phyloP scores from a whole-genome alignment of 495 filamentous ascomycete species.

The Aspergillus bridgeri region DNA sequence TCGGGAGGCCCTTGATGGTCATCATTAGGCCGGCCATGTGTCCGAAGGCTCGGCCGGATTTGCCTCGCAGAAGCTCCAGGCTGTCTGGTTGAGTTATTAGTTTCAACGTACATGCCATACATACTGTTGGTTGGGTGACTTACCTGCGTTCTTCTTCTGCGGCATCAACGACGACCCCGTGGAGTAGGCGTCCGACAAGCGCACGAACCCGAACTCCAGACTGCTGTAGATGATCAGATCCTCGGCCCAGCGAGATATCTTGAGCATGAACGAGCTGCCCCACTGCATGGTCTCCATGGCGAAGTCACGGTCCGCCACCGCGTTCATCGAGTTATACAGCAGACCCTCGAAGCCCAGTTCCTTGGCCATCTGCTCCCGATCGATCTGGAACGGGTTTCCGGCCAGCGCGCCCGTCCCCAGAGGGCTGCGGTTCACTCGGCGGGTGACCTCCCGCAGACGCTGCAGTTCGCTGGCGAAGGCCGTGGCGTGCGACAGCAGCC shows the following conservation, averaged over 20 bases:
- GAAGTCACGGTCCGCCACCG: constrained; percentile 84
- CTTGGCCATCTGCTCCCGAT: constrained; percentile 80
- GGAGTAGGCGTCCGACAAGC: constrained; percentile 79
- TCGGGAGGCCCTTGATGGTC: constrained; percentile 83
- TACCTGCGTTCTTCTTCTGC: constrained; percentile 67
- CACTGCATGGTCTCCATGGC: constrained; percentile 90
- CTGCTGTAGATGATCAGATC: constrained; percentile 87
- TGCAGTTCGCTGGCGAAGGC: constrained; percentile 76
- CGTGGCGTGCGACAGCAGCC: constrained; percentile 75
- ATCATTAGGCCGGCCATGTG: constrained; percentile 87
- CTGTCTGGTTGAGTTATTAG: constrained; percentile 61
- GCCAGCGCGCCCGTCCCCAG: constrained; percentile 84
- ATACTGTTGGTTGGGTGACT: too few relatives aligned
- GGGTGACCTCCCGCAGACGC: constrained; percentile 70
- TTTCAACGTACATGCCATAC: too few relatives aligned
- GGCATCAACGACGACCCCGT: constrained; percentile 88
- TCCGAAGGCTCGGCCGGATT: constrained; percentile 79
- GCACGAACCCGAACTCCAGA: constrained; percentile 78
- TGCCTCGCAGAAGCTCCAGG: constrained; percentile 84
- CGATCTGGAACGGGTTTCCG: constrained; percentile 89
- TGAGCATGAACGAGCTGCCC: constrained; percentile 78
- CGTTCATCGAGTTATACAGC: constrained; percentile 79
- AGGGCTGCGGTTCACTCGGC: constrained; percentile 72
- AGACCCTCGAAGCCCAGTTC: constrained; percentile 85
- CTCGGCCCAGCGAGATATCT: constrained; percentile 83